Evolutionary conservation across 257 asterid species (phyloP).

Genomic region (Coffea canephora): DNA sequence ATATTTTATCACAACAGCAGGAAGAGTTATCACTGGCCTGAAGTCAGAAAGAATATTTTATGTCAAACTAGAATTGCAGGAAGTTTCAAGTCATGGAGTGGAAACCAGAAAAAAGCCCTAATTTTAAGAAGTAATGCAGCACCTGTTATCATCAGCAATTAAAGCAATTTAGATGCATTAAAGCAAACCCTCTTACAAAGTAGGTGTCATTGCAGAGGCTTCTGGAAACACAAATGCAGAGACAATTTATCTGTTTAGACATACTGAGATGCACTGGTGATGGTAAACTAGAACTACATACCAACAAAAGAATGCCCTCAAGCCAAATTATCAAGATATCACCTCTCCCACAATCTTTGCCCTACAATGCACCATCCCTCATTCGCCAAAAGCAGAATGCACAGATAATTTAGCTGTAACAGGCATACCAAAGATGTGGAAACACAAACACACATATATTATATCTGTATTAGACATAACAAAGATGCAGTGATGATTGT

Average conservation of each 20-base stretch:
- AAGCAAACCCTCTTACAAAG: not conserved
- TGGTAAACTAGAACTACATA: not conserved
- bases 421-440: too few species aligned
- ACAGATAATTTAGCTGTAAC: too few species aligned
- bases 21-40: slow-evolving; percentile 72
- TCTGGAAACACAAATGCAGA: not conserved
- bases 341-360: not conserved
- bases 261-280: not conserved
- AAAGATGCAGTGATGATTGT: not conserved
- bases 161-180: not conserved
- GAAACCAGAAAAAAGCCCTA: not conserved
- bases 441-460: not conserved
- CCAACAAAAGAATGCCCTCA: not conserved
- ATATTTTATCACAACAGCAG: slow-evolving; percentile 40
- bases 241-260: not conserved
- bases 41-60: slow-evolving; percentile 21
- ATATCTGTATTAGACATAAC: not conserved
- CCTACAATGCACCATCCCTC: not conserved
- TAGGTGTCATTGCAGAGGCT: slow-evolving; percentile 5
- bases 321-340: not conserved
- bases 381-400: not conserved
- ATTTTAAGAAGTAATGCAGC: not conserved
- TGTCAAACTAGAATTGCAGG: not conserved
- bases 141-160: not conserved
- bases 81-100: not conserved